Percentiles rank a stretch among this genome's conserved stretches.
phyloP scores from a whole-genome alignment of 2,329 filamentous ascomycete genomes.

The Botrytis paeoniae region DNA sequence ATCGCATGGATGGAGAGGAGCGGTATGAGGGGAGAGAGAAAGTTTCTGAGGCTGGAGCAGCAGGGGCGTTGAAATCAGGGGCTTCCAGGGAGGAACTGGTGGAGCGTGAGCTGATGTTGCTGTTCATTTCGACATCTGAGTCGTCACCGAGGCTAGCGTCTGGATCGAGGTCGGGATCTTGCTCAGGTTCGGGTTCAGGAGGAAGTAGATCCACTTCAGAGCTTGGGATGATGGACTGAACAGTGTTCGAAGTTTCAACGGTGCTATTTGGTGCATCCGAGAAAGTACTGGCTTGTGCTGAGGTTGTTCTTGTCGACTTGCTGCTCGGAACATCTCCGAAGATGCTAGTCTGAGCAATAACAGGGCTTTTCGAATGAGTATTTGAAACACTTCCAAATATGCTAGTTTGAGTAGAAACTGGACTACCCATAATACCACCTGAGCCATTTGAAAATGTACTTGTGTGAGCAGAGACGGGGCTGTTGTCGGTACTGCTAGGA shows the following conservation, averaged over 20 bases:
- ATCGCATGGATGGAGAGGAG: conserved; percentile 23
- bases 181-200: not conserved
- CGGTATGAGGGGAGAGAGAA: conserved; percentile 26
- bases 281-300: not conserved
- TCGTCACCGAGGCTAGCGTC: not conserved
- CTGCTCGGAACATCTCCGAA: not conserved
- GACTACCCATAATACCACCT: not conserved
- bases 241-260: not conserved
- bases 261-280: not conserved
- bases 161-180: not conserved
- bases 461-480: not conserved
- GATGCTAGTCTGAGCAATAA: not conserved
- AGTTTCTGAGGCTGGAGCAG: conserved; percentile 21
- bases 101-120: not conserved
- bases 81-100: conserved; percentile 32
- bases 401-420: not conserved
- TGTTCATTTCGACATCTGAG: too few relatives aligned
- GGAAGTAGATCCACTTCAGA: not conserved
- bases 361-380: not conserved
- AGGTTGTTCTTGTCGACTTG: not conserved
- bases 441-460: not conserved
- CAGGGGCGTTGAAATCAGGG: conserved; percentile 27
- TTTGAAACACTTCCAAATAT: not conserved
- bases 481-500: not conserved
- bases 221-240: not conserved